Evolutionary conservation across 2,329 filamentous ascomycete genomes (phyloP).

Genomic region (Orbilia oligospora): DNA sequence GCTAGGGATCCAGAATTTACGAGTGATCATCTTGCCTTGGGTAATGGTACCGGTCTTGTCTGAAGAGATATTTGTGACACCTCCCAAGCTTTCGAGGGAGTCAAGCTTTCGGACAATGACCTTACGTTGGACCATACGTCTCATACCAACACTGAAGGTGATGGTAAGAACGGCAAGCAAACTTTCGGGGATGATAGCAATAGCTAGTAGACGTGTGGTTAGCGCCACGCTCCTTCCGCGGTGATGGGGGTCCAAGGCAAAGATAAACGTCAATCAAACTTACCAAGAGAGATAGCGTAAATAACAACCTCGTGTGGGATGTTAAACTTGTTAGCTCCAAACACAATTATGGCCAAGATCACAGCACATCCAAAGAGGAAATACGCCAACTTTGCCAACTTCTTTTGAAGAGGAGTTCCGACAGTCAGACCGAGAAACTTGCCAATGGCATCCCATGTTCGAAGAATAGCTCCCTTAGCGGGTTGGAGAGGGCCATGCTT

Average conservation of each 20-base stretch:
- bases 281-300: slow-evolving; percentile 74
- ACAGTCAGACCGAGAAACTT: slow-evolving; percentile 77
- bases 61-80: slow-evolving; percentile 72
- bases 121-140: slow-evolving; percentile 57
- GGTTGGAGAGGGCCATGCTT: slow-evolving; percentile 71
- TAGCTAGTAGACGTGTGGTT: slow-evolving; percentile 65
- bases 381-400: slow-evolving; percentile 79
- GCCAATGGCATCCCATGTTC: slow-evolving; percentile 73
- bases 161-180: slow-evolving; percentile 75
- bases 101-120: slow-evolving; percentile 59
- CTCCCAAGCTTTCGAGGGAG: slow-evolving; percentile 72
- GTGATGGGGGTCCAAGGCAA: slow-evolving; percentile 67
- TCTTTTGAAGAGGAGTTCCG: slow-evolving; percentile 79
- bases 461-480: slow-evolving; percentile 69
- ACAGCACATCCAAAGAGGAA: slow-evolving; percentile 74
- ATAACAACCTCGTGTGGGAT: slow-evolving; percentile 74
- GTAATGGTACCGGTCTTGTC: slow-evolving; percentile 76
- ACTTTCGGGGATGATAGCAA: slow-evolving; percentile 76
- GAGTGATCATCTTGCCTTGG: slow-evolving; percentile 76
- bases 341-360: slow-evolving; percentile 75
- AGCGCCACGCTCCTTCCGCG: slow-evolving; percentile 44
- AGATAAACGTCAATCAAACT: slow-evolving; percentile 59
- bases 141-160: slow-evolving; percentile 65
- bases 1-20: slow-evolving; percentile 74
- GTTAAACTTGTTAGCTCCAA: slow-evolving; percentile 73